Evolutionary conservation across 2,329 filamentous ascomycete genomes (phyloP), one percentile per base, ranked within the genome.

Genomic region (Mollisiaceae sp.): DNA sequence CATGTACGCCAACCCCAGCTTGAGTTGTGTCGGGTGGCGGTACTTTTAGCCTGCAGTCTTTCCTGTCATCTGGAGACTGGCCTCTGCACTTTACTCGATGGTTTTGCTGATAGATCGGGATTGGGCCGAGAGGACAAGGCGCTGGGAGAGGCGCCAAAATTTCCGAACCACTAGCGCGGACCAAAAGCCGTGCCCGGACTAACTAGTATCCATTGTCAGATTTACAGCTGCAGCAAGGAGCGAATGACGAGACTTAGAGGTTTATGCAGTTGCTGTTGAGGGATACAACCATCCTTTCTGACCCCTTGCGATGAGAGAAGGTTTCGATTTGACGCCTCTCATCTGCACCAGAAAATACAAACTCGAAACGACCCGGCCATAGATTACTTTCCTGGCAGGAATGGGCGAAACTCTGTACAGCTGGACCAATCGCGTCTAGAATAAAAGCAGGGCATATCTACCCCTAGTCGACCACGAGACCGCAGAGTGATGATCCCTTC

Each of bases 391-490:
- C n/a, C 20, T 22, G 45, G 24, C 45, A 22, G n/a, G n/a, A 50
- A 8, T 24, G n/a, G 11, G 24, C 20, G 6, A 50, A 50, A 50
- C n/a, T 50, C 45, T 50, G 20, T 24, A 20, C 20, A 4, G 22
- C n/a, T 50, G n/a, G 18, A 22, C 45, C 45, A 50, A 50, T 50
- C 45, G 20, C 45, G 45, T 50, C 45, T 24, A 22, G 27, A 32
- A 50, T n/a, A 11, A 50, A 20, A n/a, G n/a, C 11, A n/a, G 45
- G 45, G n/a, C 24, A 22, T 22, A 20, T 12, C 18, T 22, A 20
- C 45, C 45, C 45, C n/a, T n/a, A n/a, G 45, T 50, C n/a, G 22
- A n/a, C 45, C n/a, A 45, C 14, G 43, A 45, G 14, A 45, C 43
- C 15, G 9, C 43, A 45, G 43, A 45, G 9, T 18, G n/a, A 50